Evolutionary conservation across 768 basidiomycete species (phyloP), one percentile per base, ranked within the genome.

Genomic region (Russula dissimulans): DNA sequence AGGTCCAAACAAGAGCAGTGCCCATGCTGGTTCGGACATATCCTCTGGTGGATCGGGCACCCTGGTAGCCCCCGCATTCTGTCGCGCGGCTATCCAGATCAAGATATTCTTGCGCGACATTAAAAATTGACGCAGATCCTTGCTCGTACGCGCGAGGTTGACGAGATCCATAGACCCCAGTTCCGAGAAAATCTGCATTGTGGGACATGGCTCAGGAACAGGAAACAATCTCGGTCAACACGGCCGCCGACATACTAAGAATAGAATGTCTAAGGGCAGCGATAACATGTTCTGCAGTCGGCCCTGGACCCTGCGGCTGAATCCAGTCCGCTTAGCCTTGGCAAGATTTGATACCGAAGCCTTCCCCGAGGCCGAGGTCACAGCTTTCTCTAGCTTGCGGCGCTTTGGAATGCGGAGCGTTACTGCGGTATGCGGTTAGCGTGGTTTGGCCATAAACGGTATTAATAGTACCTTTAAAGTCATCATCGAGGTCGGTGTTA

Each of bases 21-120:
- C 63, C 63, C 63, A 65, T 8, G 63, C 56, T 6, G 63, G 62
- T 41, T 65, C 63, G 12, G 63, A 64, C 56, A 65, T 64, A 17
- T 63, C 62, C 26, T 65, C 63, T 0, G 63, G 63, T 14, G 56
- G 56, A 11, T 65, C 62, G 15, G 63, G 63, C 46, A 42, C 56
- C 41, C 6, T 44, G 3, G 46, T 45, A 11, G 36, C 38, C 12
- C 49, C 59, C 1, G 54, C 58, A 36, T 46, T 44, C 17, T 38
- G 47, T 42, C 64, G 64, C 18, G 45, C 53, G n/a, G 12, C 22
- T 41, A 56, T 56, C 64, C 64, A 65, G 11, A 65, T 32, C 8
- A 41, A 60, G 5, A 55, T 32, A 3, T 63, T 60, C 47, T 56
- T 56, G 54, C 64, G 64, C 11, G 64, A 65, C 63, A 65, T 65